Conservation (phyloP, 306 rosid species). For the Arachis stenosperma region DNA sequence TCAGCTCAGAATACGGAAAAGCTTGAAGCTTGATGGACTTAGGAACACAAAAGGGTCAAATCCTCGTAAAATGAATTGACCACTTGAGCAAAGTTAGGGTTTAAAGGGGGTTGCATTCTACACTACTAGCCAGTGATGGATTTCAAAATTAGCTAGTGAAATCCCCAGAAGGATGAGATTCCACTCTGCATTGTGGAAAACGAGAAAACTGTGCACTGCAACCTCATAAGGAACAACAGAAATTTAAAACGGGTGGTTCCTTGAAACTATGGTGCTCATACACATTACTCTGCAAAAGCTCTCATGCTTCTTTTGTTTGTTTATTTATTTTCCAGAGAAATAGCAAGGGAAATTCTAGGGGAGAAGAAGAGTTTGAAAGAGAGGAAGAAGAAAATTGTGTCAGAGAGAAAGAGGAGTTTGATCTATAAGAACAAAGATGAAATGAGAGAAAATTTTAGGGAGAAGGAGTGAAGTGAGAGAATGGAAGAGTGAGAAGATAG, state of each 20-base stretch:
- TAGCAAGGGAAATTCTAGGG: slow-evolving; percentile 36
- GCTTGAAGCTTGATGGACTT: slow-evolving; percentile 38
- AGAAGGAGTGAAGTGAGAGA: slow-evolving; percentile 30
- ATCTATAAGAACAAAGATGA: slow-evolving; percentile 35
- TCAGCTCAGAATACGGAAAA: slow-evolving; percentile 39
- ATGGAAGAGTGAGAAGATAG: slow-evolving; percentile 34
- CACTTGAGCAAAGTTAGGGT: slow-evolving; percentile 58
- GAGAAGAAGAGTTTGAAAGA: slow-evolving; percentile 28
- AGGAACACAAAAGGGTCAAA: slow-evolving; percentile 25
- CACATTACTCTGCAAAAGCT: slow-evolving; percentile 44
- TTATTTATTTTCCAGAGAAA: slow-evolving; percentile 41
- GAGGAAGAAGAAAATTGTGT: slow-evolving; percentile 25
- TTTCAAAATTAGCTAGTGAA: slow-evolving; percentile 45
- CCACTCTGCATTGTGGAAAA: slow-evolving; percentile 57
- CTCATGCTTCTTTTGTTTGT: slow-evolving; percentile 34
- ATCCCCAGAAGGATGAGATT: slow-evolving; percentile 59
- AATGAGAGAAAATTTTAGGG: slow-evolving; percentile 21
- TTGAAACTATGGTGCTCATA: slow-evolving; percentile 40
- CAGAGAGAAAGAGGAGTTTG: slow-evolving; percentile 7
- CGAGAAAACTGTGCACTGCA: slow-evolving; percentile 40
- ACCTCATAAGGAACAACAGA: slow-evolving; percentile 26
- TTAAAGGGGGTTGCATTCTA: slow-evolving; percentile 41
- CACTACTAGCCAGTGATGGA: neutral
- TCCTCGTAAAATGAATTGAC: slow-evolving; percentile 44
- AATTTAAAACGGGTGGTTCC: neutral